Percentiles rank a stretch among this genome's conserved stretches.
phyloP scores from a whole-genome alignment of 805 yeast genomes.

The Lipomyces mesembrius region DNA sequence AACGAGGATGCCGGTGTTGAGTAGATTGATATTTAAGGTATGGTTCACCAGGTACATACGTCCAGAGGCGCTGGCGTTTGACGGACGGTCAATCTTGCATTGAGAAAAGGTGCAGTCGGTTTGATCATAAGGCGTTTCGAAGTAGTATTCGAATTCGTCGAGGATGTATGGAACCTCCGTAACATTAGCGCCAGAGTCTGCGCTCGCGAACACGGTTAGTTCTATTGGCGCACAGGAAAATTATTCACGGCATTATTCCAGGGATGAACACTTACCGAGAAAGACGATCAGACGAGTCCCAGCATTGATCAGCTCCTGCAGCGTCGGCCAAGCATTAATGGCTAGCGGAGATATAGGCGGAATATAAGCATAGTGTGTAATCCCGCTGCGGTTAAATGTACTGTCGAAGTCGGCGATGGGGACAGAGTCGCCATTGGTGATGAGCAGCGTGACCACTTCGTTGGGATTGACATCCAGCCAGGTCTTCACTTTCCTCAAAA shows the following conservation, averaged over 20 bases:
- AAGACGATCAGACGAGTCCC: constrained; percentile 4
- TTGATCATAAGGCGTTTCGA: neutral
- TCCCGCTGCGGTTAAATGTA: neutral
- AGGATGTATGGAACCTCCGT: neutral
- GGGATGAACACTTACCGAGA: neutral
- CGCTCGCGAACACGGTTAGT: neutral
- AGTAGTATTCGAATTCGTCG: neutral
- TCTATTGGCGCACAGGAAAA: neutral
- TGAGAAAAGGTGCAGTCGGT: neutral
- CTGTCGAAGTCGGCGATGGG: neutral
- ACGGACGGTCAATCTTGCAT: neutral
- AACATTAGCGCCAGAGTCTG: neutral
- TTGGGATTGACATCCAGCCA: neutral
- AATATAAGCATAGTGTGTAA: neutral
- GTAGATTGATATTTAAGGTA: too few species aligned
- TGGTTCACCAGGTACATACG: constrained; percentile 5
- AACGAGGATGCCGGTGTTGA: too few species aligned
- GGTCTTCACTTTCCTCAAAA: neutral
- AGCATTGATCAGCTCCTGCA: neutral
- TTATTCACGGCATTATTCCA: neutral
- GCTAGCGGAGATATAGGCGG: neutral
- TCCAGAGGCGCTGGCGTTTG: neutral
- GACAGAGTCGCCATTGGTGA: constrained; percentile 1
- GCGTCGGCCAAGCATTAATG: neutral
- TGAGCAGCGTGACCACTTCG: constrained; percentile 3